Evolutionary conservation across 1,284 basidiomycete species (phyloP).

Genomic region (Termitomyces sp.): DNA sequence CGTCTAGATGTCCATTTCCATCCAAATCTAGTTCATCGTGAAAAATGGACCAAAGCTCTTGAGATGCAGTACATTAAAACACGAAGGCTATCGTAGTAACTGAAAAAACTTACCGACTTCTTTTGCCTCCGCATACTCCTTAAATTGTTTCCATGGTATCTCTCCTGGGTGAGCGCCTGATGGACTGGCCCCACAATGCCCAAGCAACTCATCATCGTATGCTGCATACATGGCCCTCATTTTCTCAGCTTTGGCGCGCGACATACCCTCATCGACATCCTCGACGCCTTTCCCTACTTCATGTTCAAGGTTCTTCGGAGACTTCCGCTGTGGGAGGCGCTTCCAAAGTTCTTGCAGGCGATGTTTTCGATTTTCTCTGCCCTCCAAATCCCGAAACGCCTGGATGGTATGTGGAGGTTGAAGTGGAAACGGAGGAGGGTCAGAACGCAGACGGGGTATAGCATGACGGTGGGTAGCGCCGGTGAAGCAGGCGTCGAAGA

Average conservation of each 20-base stretch:
- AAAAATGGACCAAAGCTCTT: conserved; percentile 87
- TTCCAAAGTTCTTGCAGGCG: conserved; percentile 59
- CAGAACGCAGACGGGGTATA: conserved; percentile 56
- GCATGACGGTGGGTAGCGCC: conserved; percentile 49
- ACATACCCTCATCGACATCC: conserved; percentile 34
- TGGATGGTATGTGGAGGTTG: conserved; percentile 43
- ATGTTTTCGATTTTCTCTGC: conserved; percentile 51
- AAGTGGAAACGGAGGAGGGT: conserved; percentile 36
- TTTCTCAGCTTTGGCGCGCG: conserved; percentile 63
- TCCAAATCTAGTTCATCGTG: conserved; percentile 85
- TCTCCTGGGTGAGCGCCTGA: conserved; percentile 39
- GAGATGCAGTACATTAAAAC: background rate
- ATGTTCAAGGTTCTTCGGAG: conserved; percentile 13
- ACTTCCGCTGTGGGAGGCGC: conserved; percentile 35
- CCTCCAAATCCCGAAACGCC: conserved; percentile 63
- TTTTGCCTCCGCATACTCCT: conserved; percentile 70
- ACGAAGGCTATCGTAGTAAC: conserved; percentile 19
- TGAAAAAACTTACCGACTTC: conserved; percentile 58
- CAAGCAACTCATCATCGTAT: conserved; percentile 77
- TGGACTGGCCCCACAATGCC: conserved; percentile 50
- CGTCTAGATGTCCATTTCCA: conserved; percentile 77
- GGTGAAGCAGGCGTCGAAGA: conserved; percentile 46
- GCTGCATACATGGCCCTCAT: conserved; percentile 71
- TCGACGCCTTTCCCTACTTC: conserved; percentile 8
- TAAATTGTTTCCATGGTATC: conserved; percentile 77